Evolutionary conservation across 2,329 filamentous ascomycete species (phyloP), one percentile per base, ranked within the genome.

Genomic region (Alternaria viburni): DNA sequence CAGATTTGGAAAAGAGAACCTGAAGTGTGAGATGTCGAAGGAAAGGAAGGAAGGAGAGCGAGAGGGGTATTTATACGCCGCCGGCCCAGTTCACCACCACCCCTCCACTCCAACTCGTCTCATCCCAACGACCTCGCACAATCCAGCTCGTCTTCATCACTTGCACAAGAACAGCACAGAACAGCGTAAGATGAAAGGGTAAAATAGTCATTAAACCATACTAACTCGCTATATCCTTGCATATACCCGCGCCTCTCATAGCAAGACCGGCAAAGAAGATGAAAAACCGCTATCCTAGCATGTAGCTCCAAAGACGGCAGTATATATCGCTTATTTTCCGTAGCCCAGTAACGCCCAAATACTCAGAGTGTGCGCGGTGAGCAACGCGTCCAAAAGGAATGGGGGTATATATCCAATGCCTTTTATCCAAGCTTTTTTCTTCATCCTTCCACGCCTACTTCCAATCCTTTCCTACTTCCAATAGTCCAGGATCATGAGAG

Each of bases 341-440:
- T 44, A 44, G 1, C 17, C 3, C n/a, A 43, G 13, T n/a, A 54
- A 54, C 51, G 51, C 51, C 51, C 28, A 30, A 30, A 50, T 21
- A 32, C 13, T n/a, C 32, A 36, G 13, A n/a, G 13, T 36, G 32
- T 36, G 2, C 32, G 32, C 8, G 19, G 19, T 6, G 4, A 1
- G 6, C 23, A 21, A 17, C n/a, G 47, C 47, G 7, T 51, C 47
- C 17, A 36, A 36, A 36, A 54, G 41, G 57, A 49, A 43, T 23
- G 49, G 57, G 57, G 57, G 57, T 59, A 59, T 59, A 59, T 54
- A 49, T 23, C 25, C 32, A 36, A 36, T 36, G 32, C 32, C 32
- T 36, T 36, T 54, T 47, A 54, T 59, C 57, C 50, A 59, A 59
- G 19, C 26, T 36, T 54, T 59, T 25, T 45, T 32, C 3, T 44